Conservation (phyloP, 2,329 filamentous ascomycete species). For the Alternaria dauci region DNA sequence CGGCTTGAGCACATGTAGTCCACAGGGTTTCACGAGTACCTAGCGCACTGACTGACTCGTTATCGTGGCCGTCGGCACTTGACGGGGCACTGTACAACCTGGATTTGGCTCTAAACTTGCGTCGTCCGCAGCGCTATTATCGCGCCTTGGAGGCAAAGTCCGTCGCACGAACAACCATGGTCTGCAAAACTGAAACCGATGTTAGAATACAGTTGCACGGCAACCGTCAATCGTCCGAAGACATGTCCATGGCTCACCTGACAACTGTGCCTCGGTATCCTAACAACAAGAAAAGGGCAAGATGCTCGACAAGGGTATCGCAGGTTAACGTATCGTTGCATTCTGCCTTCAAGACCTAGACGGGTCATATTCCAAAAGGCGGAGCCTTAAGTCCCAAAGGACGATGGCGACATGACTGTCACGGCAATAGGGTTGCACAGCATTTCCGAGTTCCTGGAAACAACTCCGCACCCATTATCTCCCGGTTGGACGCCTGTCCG, state of each 20-base stretch:
- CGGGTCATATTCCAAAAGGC: background rate
- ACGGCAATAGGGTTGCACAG: background rate
- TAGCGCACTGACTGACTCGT: conserved; percentile 8
- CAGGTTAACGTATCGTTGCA: background rate
- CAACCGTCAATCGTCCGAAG: background rate
- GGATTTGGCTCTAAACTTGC: background rate
- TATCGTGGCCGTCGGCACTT: conserved; percentile 11
- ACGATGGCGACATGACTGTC: conserved; percentile 5
- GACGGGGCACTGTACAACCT: background rate
- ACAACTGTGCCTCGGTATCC: background rate
- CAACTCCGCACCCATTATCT: background rate
- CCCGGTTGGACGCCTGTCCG: background rate
- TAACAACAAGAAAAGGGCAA: background rate
- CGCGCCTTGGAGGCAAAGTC: background rate
- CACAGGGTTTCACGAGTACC: conserved; percentile 5
- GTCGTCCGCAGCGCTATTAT: background rate
- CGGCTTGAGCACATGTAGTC: background rate
- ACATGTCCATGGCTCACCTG: background rate
- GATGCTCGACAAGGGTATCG: background rate
- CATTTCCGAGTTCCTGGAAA: conserved; percentile 6
- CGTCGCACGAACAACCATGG: conserved; percentile 8
- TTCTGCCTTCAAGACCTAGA: background rate
- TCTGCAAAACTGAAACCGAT: conserved; percentile 11
- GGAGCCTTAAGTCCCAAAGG: background rate
- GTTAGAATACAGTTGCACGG: background rate